phyloP scores from a whole-genome alignment of 192 early-diverging fungal species.

The Umbelopsis sp. region DNA sequence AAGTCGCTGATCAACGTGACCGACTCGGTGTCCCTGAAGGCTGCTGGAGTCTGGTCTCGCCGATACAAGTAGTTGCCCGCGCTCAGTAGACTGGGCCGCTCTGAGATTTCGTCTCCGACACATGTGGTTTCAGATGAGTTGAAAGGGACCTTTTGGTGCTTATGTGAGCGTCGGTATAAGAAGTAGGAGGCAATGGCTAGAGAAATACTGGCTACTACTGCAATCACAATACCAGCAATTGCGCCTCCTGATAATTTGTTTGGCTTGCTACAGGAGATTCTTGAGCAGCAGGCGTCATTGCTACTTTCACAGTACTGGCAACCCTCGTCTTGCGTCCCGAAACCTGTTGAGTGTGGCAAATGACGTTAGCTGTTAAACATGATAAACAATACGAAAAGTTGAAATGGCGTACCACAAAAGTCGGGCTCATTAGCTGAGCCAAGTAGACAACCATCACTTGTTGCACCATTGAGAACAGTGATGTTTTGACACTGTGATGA shows the following conservation, averaged over 20 bases:
- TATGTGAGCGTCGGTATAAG: not conserved
- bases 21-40: not conserved
- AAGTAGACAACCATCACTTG: constrained; percentile 21
- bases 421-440: constrained; percentile 35
- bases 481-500: constrained; percentile 15
- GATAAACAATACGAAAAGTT: not conserved
- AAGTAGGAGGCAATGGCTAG: not conserved
- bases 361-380: not conserved
- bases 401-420: constrained; percentile 27
- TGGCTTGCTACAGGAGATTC: not conserved
- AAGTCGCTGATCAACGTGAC: not conserved
- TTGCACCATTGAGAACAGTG: constrained; percentile 26
- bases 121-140: constrained; percentile 6
- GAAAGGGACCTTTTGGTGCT: not conserved
- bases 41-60: not conserved
- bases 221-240: constrained; percentile 29
- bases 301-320: constrained; percentile 12
- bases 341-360: not conserved
- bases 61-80: not conserved
- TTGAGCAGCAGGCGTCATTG: constrained; percentile 21
- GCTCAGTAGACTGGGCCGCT: not conserved
- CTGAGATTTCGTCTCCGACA: not conserved
- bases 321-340: constrained; percentile 10
- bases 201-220: not conserved
- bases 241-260: not conserved